Base-by-base conservation (phyloP, 768 basidiomycete genomes). In the Macrolepiota fuliginosa region DNA sequence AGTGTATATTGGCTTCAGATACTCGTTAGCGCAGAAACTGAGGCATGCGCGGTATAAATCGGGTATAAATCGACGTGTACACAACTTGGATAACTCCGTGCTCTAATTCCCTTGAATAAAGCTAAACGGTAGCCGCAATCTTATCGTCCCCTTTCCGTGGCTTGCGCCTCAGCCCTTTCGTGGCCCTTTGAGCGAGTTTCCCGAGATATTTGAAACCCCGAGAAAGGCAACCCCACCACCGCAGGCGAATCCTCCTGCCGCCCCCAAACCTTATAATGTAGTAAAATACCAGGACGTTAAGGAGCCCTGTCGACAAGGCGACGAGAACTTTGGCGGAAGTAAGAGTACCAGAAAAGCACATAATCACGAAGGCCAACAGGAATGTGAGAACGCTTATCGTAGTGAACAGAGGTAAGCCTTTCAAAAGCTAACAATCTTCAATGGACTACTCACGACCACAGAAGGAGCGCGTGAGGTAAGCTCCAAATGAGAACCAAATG, bases 401-500 rank as follows among this genome's bases (percentile, higher is more conserved):
- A 25, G 9, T 7, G 19, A n/a, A 27, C 5, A 37, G 27, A 36
- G 19, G 49, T 52, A 15, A 37, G 40, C 17, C 25, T n/a, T 6
- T 27, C 12, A 11, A 4, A 13, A 40, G 13, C 27, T 17, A 1
- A 4, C 17, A 36, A 19, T 19, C n/a, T 19, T 19, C n/a, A 19
- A 1, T 45, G 39, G 25, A 46, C 4, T 24, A 61, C 59, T 19
- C 52, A 61, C 52, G 59, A 61, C 59, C 59, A 61, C 32, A 54
- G 29, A 17, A 61, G 19, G n/a, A 61, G 59, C 5, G 52, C 52
- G 22, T 61, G 53, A 9, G 59, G 59, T 32, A 61, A 46, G 17
- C 59, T 61, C 59, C 51, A 54, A 19, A 61, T 45, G 22, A 61
- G 50, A 5, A 54, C 39, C 29, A 61, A 40, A 36, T 61, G 59